Base-by-base conservation (phyloP, 2,329 filamentous ascomycete species). In the Pseudomassariella vexata region DNA sequence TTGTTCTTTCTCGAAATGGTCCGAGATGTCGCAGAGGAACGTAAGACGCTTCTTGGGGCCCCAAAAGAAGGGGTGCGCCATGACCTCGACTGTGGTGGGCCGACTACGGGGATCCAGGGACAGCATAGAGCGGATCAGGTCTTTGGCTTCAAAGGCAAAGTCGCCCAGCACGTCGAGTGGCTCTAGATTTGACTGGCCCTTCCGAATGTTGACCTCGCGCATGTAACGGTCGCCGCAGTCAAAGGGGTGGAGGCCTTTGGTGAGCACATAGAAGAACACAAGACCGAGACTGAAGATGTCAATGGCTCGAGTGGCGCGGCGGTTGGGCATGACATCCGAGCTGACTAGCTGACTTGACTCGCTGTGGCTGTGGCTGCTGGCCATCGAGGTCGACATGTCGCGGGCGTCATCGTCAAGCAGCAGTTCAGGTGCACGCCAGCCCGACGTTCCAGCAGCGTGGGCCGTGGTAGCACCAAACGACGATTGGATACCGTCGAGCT, bases 201-300 rank as follows among this genome's bases (percentile, higher is more conserved):
- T 94, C 49, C 94, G 88, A 49, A 98, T 96, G 58, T 98, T 96
- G 48, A 94, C 85, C 60, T 98, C 92, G 32, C 92, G 79, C 77
- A 94, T 94, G 66, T 92, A 96, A 30, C 87, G 80, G 52, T 92
- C 88, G 35, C 92, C 89, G 41, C 88, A 89, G 53, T 95, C 90
- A 49, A 94, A 98, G 0, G 92, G 92, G 56, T 98, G 92, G 2
- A 74, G 77, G 11, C 92, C 92, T 40, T 88, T 85, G 2, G 90
- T 95, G 38, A 98, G 70, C n/a, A 96, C 89, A 56, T 95, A 98
- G 63, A 89, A 96, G 66, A 95, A 98, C n/a, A 98, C 88, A 32
- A 95, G 82, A 2, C 92, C 92, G 21, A 98, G 73, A 0, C 89
- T 95, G 63, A 98, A 98, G 17, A 98, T 95, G 53, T 98, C 92